A percentile compares a stretch with the other conserved stretches of the same genome.
These are phyloP conservation scores for Arthrobotrys conoides DNA, from an alignment of 2,329 filamentous ascomycete species.

Conservation along the genomic window DNA sequence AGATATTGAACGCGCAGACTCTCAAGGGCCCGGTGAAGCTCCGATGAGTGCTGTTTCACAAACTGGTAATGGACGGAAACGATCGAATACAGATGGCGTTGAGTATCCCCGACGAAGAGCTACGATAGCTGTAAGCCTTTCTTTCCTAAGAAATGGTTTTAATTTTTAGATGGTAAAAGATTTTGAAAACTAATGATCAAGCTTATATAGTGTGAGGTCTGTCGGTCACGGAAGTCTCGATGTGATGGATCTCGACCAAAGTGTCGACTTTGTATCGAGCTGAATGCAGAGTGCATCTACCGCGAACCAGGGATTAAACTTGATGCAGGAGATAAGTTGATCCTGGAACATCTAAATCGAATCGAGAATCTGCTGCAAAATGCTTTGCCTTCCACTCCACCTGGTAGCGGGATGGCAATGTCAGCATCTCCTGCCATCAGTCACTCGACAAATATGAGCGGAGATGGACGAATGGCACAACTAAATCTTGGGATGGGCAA, in stretches of 20 bases:
- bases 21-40: constrained; percentile 62
- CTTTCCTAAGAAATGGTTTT: background rate
- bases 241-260: constrained; percentile 85
- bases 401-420: constrained; percentile 72
- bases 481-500: constrained; percentile 61
- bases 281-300: constrained; percentile 86
- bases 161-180: background rate
- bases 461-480: constrained; percentile 71
- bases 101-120: constrained; percentile 77
- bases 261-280: constrained; percentile 85
- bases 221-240: constrained; percentile 82
- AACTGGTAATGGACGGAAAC: constrained; percentile 73
- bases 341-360: constrained; percentile 81
- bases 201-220: constrained; percentile 79
- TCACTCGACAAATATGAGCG: constrained; percentile 75
- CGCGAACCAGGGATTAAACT: constrained; percentile 88
- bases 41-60: constrained; percentile 66
- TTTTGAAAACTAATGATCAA: constrained; percentile 30
- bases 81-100: constrained; percentile 72
- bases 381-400: constrained; percentile 69
- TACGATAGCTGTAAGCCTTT: constrained; percentile 74
- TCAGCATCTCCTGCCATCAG: constrained; percentile 77
- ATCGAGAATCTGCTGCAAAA: constrained; percentile 85
- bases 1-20: constrained; percentile 62
- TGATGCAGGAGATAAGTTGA: constrained; percentile 87